Conservation (phyloP, 108 stramenopile genomes). For the Poteriospumella lacustris region DNA sequence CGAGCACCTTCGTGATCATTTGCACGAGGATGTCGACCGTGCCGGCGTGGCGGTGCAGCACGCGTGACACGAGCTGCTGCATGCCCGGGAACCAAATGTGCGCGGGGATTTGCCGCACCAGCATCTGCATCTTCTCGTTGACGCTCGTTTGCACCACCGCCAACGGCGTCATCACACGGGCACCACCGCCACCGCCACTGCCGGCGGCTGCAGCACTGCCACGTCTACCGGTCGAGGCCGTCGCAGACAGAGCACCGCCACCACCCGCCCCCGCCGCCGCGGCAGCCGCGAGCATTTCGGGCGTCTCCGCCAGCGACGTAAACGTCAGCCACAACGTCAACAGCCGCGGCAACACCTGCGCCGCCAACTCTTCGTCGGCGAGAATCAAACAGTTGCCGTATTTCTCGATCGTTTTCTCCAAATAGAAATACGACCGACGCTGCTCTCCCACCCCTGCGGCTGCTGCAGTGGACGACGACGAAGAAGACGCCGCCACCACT, state of each 20-base stretch:
- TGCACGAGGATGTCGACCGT: neutral
- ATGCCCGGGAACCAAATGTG: conserved; percentile 32
- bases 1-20: conserved; percentile 1
- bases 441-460: neutral
- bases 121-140: neutral
- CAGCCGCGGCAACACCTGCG: conserved; percentile 31
- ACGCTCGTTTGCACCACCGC: neutral
- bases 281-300: no score
- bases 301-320: neutral
- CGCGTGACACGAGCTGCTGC: conserved; percentile 38
- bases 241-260: no score
- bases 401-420: conserved; percentile 23
- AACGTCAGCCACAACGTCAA: conserved; percentile 35
- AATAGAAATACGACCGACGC: no score
- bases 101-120: neutral
- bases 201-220: no score
- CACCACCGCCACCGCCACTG: no score
- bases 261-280: no score
- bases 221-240: no score
- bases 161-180: no score
- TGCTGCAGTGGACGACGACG: conserved; percentile 15
- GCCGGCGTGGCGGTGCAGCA: conserved; percentile 1
- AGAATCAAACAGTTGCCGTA: conserved; percentile 27
- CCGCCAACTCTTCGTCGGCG: neutral
- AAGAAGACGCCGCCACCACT: conserved; percentile 5